Base-by-base conservation (phyloP, 2,329 filamentous ascomycete genomes). In the Nemania serpens region DNA sequence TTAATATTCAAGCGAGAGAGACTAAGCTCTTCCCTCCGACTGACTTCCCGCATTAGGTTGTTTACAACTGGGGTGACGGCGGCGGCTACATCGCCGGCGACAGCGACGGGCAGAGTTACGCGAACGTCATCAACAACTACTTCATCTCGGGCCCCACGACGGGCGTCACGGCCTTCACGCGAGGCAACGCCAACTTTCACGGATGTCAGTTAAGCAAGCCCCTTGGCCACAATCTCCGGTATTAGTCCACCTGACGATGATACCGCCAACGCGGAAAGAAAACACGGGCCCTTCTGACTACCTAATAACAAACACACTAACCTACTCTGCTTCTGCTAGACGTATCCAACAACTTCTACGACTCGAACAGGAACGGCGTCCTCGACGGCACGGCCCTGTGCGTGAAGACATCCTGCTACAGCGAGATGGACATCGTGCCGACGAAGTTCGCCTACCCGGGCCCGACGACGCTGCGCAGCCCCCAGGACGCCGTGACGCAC, bases 61-160 rank as follows among this genome's bases (percentile, higher is more conserved):
- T 85, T 2, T 85, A 85, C 67, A 85, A 85, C 68, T 85, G 81
- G 77, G 82, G 82, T 10, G 75, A 76, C 1, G 81, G 82, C 0
- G 82, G 81, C 5, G 83, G 78, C 3, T 85, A 85, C 55, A 85
- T 84, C 53, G 81, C 81, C 0, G 82, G 82, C 2, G 81, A 82
- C 61, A 81, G 79, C 36, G 72, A 68, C 0, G 81, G 77, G 4
- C 66, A 75, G 25, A 83, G 78, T 54, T 76, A 79, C 50, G 81
- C 77, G 5, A 83, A 85, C 62, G 81, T 85, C 57, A 75, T 84
- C 54, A 80, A 81, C 61, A 85, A 85, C 70, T 84, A 85, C 70
- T 85, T 84, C 71, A 81, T 85, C 61, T 79, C 78, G 1, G 83
- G 83, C 0, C 82, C 82, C 0, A 78, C 74, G 47, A 84, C 82